Evolutionary conservation across 1,284 basidiomycete species (phyloP).

Genomic region (Heliocybe sulcata): DNA sequence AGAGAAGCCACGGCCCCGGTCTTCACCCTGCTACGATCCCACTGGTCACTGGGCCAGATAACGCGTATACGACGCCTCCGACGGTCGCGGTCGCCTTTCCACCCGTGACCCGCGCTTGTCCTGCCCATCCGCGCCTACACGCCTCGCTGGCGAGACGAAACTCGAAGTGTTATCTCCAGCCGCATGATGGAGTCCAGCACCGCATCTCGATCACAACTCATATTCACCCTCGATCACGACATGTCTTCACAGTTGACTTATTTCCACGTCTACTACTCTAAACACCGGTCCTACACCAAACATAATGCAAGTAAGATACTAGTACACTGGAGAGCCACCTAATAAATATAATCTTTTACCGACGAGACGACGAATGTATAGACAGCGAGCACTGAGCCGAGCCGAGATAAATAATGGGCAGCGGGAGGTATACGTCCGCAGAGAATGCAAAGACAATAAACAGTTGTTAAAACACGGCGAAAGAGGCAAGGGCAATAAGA

Average conservation of each 20-base stretch:
- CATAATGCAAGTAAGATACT: neutral
- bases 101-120: neutral
- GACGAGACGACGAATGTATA: neutral
- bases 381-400: neutral
- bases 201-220: too few relatives aligned
- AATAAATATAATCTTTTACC: neutral
- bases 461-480: constrained; percentile 11
- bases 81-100: neutral
- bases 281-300: neutral
- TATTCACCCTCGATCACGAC: too few relatives aligned
- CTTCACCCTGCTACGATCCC: too few relatives aligned
- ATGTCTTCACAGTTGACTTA: neutral
- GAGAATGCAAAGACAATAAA: constrained; percentile 10
- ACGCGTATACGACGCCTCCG: neutral
- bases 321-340: neutral
- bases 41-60: neutral
- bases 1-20: neutral
- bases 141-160: too few relatives aligned
- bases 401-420: neutral
- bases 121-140: neutral
- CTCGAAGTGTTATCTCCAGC: too few relatives aligned
- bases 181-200: too few relatives aligned
- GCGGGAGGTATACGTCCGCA: neutral
- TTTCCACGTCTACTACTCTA: neutral
- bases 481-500: constrained; percentile 10